Percentiles rank a stretch among this genome's conserved stretches.
phyloP scores from a whole-genome alignment of 352 stramenopile species.

The Globisporangium apiculatum region DNA sequence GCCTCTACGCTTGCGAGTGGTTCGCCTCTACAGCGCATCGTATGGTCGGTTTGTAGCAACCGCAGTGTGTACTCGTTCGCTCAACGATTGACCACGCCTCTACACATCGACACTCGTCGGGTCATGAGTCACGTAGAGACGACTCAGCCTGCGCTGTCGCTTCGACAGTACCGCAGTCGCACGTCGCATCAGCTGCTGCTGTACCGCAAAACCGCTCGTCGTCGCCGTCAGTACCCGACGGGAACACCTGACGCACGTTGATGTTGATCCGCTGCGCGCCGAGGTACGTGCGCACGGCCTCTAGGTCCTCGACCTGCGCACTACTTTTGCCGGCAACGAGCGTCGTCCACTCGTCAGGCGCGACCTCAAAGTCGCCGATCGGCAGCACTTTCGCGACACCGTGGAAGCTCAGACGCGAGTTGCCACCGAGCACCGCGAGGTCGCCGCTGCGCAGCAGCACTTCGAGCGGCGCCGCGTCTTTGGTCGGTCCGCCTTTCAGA shows the following conservation, averaged over 20 bases:
- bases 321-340: constrained; percentile 10
- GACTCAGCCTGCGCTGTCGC: too few species aligned
- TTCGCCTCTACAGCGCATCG: too few species aligned
- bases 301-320: constrained; percentile 23
- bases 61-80: too few species aligned
- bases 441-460: constrained; percentile 67
- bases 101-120: too few species aligned
- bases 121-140: too few species aligned
- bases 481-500: constrained; percentile 60
- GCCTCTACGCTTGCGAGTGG: too few species aligned
- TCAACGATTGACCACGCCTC: too few species aligned
- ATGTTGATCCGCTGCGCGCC: constrained; percentile 68
- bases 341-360: constrained; percentile 16
- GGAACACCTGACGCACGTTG: constrained; percentile 75
- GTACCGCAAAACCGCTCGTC: not conserved
- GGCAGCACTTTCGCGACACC: constrained; percentile 56
- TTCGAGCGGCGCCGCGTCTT: constrained; percentile 50
- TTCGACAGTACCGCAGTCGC: not conserved
- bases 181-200: not conserved
- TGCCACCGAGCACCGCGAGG: constrained; percentile 50
- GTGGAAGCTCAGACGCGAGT: constrained; percentile 65
- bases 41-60: too few species aligned
- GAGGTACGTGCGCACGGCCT: constrained; percentile 44
- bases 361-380: constrained; percentile 26
- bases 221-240: constrained; percentile 6